Conservation (phyloP, 176 grass and related monocot species). For the Phyllostachys edulis region DNA sequence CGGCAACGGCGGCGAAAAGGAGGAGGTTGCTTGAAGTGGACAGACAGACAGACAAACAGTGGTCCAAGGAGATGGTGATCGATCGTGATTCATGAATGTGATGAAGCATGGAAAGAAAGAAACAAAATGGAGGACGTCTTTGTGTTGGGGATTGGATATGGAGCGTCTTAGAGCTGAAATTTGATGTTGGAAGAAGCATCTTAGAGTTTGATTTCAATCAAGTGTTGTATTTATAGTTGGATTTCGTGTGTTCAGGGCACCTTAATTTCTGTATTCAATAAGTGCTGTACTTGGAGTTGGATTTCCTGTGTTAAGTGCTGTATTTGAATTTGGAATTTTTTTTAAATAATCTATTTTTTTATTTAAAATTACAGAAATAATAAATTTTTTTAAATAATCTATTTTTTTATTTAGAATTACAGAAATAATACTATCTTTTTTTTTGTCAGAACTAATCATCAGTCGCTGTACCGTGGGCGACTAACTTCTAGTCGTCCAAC, state of each 20-base stretch:
- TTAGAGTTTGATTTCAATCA: background rate
- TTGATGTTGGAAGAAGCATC: background rate
- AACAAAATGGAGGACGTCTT: too few relatives aligned
- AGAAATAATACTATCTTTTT: too few relatives aligned
- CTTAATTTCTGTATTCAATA: too few relatives aligned
- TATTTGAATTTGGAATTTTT: too few relatives aligned
- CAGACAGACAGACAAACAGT: background rate
- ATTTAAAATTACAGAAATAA: too few relatives aligned
- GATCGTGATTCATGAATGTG: background rate
- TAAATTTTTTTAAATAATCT: too few relatives aligned
- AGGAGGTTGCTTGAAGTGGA: background rate
- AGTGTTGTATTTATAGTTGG: background rate
- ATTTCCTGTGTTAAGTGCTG: background rate
- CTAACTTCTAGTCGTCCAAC: too few relatives aligned
- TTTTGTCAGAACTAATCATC: too few relatives aligned
- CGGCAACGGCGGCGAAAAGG: constrained; percentile 6
- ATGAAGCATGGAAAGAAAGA: background rate
- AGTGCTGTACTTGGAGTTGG: background rate
- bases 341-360: too few relatives aligned
- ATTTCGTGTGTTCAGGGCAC: background rate
- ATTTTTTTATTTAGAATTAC: too few relatives aligned
- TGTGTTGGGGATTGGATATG: background rate
- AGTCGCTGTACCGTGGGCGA: too few relatives aligned
- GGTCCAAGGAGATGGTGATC: background rate
- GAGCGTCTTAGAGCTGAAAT: background rate